phyloP scores from a whole-genome alignment of 805 yeast species.

The Candida mattraensis region DNA sequence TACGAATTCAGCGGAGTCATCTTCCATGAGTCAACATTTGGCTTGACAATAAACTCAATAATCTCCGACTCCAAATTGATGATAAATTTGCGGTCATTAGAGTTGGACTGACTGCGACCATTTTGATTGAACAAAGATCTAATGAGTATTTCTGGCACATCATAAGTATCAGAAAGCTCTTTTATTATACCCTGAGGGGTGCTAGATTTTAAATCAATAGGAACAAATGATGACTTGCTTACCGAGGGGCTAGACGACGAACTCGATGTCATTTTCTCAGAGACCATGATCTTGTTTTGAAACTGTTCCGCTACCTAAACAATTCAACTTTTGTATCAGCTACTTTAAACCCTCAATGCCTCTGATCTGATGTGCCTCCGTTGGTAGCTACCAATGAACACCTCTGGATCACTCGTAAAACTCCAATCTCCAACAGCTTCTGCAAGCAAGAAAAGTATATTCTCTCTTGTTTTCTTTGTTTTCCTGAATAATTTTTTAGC shows the following conservation, averaged over 20 bases:
- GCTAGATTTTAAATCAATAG: slow-evolving; percentile 17
- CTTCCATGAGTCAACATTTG: slow-evolving; percentile 41
- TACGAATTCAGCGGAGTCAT: slow-evolving; percentile 65
- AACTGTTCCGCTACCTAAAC: too few relatives aligned
- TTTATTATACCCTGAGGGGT: slow-evolving; percentile 18
- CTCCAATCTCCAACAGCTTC: slow-evolving; percentile 12
- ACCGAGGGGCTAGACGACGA: slow-evolving; percentile 7
- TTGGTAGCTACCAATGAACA: too few relatives aligned
- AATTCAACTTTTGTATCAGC: background rate
- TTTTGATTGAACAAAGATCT: slow-evolving; percentile 32
- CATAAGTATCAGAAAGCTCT: slow-evolving; percentile 23
- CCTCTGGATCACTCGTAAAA: too few relatives aligned
- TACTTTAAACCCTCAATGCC: slow-evolving; percentile 1
- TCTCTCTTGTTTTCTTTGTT: slow-evolving; percentile 8
- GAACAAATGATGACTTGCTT: slow-evolving; percentile 13
- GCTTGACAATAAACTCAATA: slow-evolving; percentile 41
- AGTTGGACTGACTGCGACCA: slow-evolving; percentile 19
- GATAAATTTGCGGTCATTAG: slow-evolving; percentile 47
- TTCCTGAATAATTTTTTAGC: slow-evolving; percentile 3
- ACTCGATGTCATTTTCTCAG: slow-evolving; percentile 2
- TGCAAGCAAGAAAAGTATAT: slow-evolving; percentile 8
- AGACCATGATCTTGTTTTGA: slow-evolving; percentile 6
- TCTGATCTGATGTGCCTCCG: slow-evolving; percentile 5
- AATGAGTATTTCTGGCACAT: slow-evolving; percentile 31
- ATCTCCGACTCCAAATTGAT: slow-evolving; percentile 49